Evolutionary conservation across 768 basidiomycete genomes (phyloP).

Genomic region (Fibroporia radiculosa): DNA sequence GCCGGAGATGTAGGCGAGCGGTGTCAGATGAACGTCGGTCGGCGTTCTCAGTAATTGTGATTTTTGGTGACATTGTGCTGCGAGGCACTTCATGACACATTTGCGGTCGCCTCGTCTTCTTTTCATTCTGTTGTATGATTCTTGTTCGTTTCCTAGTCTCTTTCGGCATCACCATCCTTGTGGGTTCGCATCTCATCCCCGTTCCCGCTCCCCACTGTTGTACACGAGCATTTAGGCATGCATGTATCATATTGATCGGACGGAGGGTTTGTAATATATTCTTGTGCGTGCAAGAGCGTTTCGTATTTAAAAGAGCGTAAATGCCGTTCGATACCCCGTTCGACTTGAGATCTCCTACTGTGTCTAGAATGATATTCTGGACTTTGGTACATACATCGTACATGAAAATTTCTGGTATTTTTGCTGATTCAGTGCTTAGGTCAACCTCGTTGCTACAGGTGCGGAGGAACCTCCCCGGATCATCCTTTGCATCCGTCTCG

Average conservation of each 20-base stretch:
- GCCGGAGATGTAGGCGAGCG: constrained; percentile 9
- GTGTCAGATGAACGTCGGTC: not conserved
- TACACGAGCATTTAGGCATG: not conserved
- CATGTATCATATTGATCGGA: not conserved
- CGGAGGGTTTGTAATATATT: too few species aligned
- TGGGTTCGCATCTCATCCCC: not conserved
- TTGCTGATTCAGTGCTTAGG: too few species aligned
- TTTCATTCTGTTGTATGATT: not conserved
- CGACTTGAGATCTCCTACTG: too few species aligned
- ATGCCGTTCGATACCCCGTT: too few species aligned
- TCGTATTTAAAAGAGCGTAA: too few species aligned
- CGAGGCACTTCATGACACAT: not conserved
- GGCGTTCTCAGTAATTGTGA: not conserved
- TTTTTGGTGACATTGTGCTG: not conserved
- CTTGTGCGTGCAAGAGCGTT: too few species aligned
- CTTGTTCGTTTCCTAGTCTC: not conserved
- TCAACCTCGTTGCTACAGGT: too few species aligned
- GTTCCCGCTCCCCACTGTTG: not conserved
- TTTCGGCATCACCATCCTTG: not conserved
- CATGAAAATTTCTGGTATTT: too few species aligned
- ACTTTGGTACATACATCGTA: too few species aligned
- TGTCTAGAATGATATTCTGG: too few species aligned
- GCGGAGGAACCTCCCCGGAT: too few species aligned
- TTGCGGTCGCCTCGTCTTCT: not conserved
- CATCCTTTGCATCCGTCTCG: too few species aligned